A percentile compares a stretch with the other conserved stretches of the same genome.
These are phyloP conservation scores for Moricandia moricandioides DNA, from an alignment of 345 rosid genomes.

Conservation along the genomic window DNA sequence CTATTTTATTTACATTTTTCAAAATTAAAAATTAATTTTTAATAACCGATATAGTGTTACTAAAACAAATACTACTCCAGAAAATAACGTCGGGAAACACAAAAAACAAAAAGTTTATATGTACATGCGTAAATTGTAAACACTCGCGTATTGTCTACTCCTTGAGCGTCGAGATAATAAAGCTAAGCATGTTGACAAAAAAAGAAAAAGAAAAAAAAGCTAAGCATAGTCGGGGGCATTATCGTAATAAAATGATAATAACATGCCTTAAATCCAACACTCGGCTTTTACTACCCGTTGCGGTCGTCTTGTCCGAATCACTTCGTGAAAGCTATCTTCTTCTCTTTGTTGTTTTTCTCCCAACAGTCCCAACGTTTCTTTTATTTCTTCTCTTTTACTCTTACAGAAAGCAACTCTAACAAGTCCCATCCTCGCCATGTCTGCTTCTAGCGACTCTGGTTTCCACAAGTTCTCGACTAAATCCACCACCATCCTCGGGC, in stretches of 20 bases:
- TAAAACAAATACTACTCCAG: too few species aligned
- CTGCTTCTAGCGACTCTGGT: constrained; percentile 43
- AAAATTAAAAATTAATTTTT: too few species aligned
- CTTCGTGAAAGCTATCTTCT: constrained; percentile 19
- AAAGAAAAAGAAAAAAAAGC: background rate
- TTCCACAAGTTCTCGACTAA: constrained; percentile 42
- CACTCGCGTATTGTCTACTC: background rate
- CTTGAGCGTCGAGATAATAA: background rate
- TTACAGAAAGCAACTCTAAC: background rate
- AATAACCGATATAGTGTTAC: too few species aligned
- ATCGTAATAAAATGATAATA: constrained; percentile 4
- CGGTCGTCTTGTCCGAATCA: constrained; percentile 26
- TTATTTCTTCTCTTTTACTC: background rate
- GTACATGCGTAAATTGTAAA: constrained; percentile 9
- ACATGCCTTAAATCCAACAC: constrained; percentile 6
- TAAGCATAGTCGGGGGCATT: constrained; percentile 9
- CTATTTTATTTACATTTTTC: too few species aligned
- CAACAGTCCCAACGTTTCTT: constrained; percentile 22
- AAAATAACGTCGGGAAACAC: too few species aligned
- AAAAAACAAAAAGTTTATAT: too few species aligned
- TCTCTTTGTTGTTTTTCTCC: background rate
- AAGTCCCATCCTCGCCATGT: constrained; percentile 38
- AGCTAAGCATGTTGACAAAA: background rate
- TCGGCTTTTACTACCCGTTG: constrained; percentile 35
- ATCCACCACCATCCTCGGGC: constrained; percentile 48